Evolutionary conservation across 495 filamentous ascomycete genomes (phyloP), one percentile per base, ranked within the genome.

Genomic region (Penicillium roqueforti): DNA sequence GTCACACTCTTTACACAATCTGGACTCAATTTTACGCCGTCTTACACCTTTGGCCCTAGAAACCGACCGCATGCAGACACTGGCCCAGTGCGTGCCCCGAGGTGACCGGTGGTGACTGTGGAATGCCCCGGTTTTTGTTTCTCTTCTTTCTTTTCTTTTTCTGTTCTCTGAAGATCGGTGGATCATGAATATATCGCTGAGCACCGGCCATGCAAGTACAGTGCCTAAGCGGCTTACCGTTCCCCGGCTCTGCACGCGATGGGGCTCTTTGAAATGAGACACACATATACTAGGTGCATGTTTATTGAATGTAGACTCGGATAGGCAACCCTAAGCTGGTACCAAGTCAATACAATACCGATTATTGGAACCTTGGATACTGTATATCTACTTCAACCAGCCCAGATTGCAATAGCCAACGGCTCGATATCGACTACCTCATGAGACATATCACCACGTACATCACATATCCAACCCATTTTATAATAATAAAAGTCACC

Each of bases 11-110:
- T 57, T 65, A 36, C 39, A 54, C 28, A 3, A 11, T 11, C 51
- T 57, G 62, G 62, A 23, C 22, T 4, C 22, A 23, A 23, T 23
- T 23, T 23, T 23, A 62, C 58, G 4, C 19, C 5, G 38, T 25
- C 47, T 57, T 65, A 62, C 58, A 13, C 16, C 3, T 22, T 29
- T 32, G 26, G 53, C 50, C 44, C 38, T 58, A 49, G 55, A 55
- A 63, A 53, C 40, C 51, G 52, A 49, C 64, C 64, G 64, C 52
- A 58, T 67, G 61, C 64, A 67, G 64, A 62, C 54, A 57, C 14
- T 36, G n/a, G 38, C 49, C 43, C 52, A 67, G 63, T 67, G 63
- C 63, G 64, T 67, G 64, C 47, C 56, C 59, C 54, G 54, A 56
- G 43, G 50, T 23, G 28, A 42, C 31, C 16, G 16, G 25, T 25